phyloP scores from a whole-genome alignment of 768 basidiomycete species.

The Boletellus sp. region DNA sequence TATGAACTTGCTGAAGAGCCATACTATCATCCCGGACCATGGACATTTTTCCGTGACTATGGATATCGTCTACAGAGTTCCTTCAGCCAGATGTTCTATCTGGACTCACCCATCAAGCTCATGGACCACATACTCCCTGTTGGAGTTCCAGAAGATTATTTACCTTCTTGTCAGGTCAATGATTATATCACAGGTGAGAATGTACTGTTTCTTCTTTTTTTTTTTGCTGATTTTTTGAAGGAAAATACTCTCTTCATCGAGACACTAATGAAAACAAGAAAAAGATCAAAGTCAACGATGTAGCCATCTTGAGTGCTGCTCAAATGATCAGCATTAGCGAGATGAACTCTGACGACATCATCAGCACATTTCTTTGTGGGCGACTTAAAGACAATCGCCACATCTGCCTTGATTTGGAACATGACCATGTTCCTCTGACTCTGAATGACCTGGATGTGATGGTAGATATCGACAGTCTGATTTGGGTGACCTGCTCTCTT shows the following conservation, averaged over 20 bases:
- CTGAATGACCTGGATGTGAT: neutral
- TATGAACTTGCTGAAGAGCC: constrained; percentile 1
- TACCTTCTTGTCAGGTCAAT: neutral
- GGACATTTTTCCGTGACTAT: constrained; percentile 8
- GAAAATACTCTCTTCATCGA: neutral
- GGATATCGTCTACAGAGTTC: neutral
- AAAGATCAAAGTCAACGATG: neutral
- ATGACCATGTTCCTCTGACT: neutral
- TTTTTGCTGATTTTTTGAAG: neutral
- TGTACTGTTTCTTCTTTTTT: neutral
- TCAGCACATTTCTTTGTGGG: constrained; percentile 6
- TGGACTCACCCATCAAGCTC: neutral
- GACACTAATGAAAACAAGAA: too few species aligned
- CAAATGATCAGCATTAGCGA: neutral
- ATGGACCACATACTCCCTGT: neutral
- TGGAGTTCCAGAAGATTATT: neutral
- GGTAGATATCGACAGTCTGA: constrained; percentile 16
- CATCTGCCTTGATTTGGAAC: constrained; percentile 7
- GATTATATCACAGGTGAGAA: neutral
- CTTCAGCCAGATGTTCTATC: constrained; percentile 11
- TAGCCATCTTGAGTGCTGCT: neutral
- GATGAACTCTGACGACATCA: neutral
- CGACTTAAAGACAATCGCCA: neutral
- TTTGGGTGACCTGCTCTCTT: constrained; percentile 10
- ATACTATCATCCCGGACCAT: neutral